Conservation (phyloP, 1,284 basidiomycete species). For the Mycosarcoma mackinlayi region DNA sequence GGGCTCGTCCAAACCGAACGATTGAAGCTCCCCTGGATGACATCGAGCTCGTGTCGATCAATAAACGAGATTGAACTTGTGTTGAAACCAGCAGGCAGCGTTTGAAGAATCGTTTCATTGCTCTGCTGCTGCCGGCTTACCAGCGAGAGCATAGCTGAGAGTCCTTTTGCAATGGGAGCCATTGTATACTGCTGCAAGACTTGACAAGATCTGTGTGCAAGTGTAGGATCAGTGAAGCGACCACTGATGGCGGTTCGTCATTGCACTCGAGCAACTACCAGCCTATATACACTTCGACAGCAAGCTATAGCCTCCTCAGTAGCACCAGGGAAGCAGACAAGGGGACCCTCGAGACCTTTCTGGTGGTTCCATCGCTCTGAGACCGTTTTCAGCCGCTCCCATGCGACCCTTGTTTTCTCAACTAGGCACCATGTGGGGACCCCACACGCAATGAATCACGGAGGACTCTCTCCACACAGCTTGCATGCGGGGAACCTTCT, state of each 20-base stretch:
- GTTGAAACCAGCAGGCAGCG: background rate
- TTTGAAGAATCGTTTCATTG: background rate
- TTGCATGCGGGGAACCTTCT: background rate
- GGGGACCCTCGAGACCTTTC: background rate
- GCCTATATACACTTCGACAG: background rate
- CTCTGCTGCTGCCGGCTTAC: background rate
- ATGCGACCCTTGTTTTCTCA: too few relatives aligned
- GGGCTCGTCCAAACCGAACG: background rate
- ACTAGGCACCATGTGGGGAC: too few relatives aligned
- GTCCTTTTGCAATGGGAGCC: background rate
- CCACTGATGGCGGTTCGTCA: background rate
- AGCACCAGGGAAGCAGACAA: background rate
- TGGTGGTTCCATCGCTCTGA: background rate
- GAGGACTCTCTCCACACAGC: too few relatives aligned
- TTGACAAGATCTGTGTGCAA: too few relatives aligned
- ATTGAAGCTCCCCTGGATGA: background rate
- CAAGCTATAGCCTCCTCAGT: background rate
- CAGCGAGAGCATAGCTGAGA: background rate
- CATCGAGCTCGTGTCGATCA: conserved; percentile 1
- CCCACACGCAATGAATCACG: background rate
- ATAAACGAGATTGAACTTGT: background rate
- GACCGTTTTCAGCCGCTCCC: background rate
- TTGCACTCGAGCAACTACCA: background rate
- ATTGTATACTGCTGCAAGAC: too few relatives aligned
- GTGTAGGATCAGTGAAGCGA: too few relatives aligned